Conservation (phyloP, 2,329 filamentous ascomycete genomes). For the Harringtonia lauricola region DNA sequence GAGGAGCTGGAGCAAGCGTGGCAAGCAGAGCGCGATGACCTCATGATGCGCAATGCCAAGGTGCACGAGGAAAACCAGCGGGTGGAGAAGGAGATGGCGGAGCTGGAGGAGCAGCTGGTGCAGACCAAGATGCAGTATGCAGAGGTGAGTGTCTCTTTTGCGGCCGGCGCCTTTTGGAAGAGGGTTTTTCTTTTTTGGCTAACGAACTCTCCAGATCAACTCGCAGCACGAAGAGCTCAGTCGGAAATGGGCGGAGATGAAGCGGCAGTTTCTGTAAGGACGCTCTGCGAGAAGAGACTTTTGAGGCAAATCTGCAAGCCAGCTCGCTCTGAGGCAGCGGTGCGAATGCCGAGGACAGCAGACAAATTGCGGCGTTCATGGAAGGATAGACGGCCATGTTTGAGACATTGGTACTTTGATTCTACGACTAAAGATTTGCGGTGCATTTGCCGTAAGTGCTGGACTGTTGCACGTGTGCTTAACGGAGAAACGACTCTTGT, state of each 20-base stretch:
- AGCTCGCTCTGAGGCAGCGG: no score
- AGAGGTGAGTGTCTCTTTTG: constrained; percentile 53
- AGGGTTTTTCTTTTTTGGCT: not conserved
- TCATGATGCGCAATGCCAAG: constrained; percentile 86
- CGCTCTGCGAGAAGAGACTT: constrained; percentile 7
- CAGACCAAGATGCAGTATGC: constrained; percentile 91
- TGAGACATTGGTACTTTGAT: not conserved
- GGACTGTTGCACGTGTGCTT: not conserved
- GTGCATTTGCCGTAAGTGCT: no score
- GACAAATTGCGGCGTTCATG: no score
- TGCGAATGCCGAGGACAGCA: no score
- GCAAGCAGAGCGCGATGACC: constrained; percentile 74
- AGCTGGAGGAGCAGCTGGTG: constrained; percentile 88
- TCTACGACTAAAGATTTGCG: no score
- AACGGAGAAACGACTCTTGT: not conserved
- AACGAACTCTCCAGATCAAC: constrained; percentile 51
- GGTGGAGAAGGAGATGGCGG: constrained; percentile 79
- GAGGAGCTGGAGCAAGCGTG: constrained; percentile 75
- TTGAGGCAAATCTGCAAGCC: no score
- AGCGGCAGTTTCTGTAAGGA: constrained; percentile 37
- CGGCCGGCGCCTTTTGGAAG: not conserved
- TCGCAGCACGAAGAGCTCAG: constrained; percentile 59
- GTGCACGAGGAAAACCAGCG: constrained; percentile 87
- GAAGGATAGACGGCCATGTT: not conserved
- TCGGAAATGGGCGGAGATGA: constrained; percentile 68